Conservation (phyloP, 208 protist genomes). For the Acanthamoeba triangularis region DNA sequence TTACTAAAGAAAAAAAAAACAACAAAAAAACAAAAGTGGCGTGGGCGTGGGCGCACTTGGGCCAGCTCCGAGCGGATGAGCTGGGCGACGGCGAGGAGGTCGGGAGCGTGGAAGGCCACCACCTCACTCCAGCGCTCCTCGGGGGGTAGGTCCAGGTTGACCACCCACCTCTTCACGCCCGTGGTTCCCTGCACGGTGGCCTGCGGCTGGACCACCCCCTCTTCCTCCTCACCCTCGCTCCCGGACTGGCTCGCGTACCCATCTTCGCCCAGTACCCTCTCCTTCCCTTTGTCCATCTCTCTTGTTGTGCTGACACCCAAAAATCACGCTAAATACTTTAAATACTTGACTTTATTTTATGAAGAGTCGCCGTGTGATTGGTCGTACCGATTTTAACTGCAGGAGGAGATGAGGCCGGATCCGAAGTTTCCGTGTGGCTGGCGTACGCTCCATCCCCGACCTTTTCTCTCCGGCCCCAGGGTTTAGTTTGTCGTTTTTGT, state of each 20-base stretch:
- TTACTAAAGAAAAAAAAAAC: not conserved
- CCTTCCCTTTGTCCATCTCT: too few relatives aligned
- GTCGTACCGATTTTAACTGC: too few relatives aligned
- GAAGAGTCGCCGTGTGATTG: too few relatives aligned
- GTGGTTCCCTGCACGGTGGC: not conserved
- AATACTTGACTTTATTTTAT: not conserved
- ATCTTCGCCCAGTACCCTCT: too few relatives aligned
- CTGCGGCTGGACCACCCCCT: not conserved
- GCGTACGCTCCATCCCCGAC: too few relatives aligned
- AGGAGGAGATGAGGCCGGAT: too few relatives aligned
- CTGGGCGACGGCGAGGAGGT: constrained; percentile 12
- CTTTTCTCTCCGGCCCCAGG: too few relatives aligned
- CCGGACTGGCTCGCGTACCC: not conserved
- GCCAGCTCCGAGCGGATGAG: not conserved
- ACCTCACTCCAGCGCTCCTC: constrained; percentile 44
- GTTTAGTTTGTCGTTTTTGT: too few relatives aligned
- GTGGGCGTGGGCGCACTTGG: not conserved
- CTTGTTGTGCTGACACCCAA: too few relatives aligned
- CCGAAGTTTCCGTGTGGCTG: too few relatives aligned
- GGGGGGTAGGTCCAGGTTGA: constrained; percentile 49
- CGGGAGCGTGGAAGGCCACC: not conserved
- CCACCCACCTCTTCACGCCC: constrained; percentile 30
- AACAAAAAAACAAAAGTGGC: not conserved
- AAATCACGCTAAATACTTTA: too few relatives aligned
- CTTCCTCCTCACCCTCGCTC: not conserved